A percentile compares a stretch with the other conserved stretches of the same genome.
Conservation (phyloP, 164 flowering plant species). For the Litsea cubeba region DNA sequence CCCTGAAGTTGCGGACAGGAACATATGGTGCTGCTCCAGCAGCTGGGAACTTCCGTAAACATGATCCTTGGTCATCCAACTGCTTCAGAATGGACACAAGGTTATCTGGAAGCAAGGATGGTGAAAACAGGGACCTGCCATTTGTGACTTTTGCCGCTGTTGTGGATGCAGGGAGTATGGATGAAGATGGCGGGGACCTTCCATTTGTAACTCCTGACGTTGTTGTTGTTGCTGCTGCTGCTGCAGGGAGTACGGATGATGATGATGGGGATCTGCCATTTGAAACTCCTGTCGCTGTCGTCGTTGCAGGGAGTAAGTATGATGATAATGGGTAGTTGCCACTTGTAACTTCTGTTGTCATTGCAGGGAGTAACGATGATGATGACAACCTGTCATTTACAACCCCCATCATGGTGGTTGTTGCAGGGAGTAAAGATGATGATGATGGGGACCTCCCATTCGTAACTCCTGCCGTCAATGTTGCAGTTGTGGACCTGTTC, state of each 20-base stretch:
- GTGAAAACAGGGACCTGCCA: not conserved
- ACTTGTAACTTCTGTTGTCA: no score
- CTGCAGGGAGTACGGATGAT: slow-evolving; percentile 19
- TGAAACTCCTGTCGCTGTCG: no score
- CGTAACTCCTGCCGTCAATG: no score
- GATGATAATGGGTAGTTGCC: not conserved
- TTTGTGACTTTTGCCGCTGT: no score
- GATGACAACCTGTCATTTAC: not conserved
- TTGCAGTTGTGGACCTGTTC: not conserved
- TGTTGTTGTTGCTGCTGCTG: not conserved
- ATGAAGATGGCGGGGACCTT: slow-evolving; percentile 12
- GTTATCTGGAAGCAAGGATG: slow-evolving; percentile 26
- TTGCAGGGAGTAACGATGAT: slow-evolving; percentile 8
- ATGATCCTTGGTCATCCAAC: slow-evolving; percentile 31
- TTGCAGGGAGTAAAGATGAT: not conserved
- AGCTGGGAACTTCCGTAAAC: slow-evolving; percentile 50
- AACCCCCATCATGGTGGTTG: no score
- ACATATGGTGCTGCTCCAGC: slow-evolving; percentile 65
- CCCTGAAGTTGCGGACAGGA: slow-evolving; percentile 47
- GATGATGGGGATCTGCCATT: not conserved
- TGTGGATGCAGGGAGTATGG: not conserved
- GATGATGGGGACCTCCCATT: slow-evolving; percentile 21
- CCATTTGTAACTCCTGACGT: slow-evolving; percentile 10
- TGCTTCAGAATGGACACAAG: slow-evolving; percentile 10
- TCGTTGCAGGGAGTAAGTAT: slow-evolving; percentile 17